Evolutionary conservation across 805 yeast genomes (phyloP).

Genomic region (Zygosaccharomyces kombuchaensis): DNA sequence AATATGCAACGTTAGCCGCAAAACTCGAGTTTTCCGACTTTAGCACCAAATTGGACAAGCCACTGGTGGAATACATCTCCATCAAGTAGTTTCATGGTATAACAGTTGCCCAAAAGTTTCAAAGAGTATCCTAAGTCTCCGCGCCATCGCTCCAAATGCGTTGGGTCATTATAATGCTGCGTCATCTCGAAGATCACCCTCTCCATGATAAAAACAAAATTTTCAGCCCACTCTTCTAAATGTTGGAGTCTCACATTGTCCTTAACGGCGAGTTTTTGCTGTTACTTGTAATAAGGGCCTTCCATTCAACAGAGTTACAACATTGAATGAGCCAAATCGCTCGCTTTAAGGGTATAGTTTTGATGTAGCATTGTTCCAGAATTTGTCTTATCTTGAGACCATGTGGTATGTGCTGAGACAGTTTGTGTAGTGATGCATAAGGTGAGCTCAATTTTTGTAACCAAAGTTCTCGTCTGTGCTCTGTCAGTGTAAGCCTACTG

Average conservation of each 20-base stretch:
- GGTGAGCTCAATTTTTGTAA: conserved; percentile 71
- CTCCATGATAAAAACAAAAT: conserved; percentile 52
- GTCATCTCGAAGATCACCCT: conserved; percentile 34
- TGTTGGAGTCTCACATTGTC: conserved; percentile 41
- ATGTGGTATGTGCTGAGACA: conserved; percentile 82
- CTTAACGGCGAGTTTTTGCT: conserved; percentile 11
- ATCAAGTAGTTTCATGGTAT: conserved; percentile 64
- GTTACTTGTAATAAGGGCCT: conserved; percentile 15
- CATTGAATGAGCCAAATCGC: conserved; percentile 91
- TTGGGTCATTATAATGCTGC: conserved; percentile 28
- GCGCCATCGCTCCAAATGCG: conserved; percentile 38
- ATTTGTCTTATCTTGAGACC: conserved; percentile 73
- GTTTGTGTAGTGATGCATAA: conserved; percentile 56
- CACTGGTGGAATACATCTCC: conserved; percentile 57
- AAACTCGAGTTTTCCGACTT: conserved; percentile 36
- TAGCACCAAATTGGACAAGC: conserved; percentile 51
- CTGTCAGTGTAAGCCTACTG: conserved; percentile 77
- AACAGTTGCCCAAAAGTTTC: conserved; percentile 58
- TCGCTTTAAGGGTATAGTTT: conserved; percentile 68
- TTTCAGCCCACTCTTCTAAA: conserved; percentile 88
- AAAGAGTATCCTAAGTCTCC: conserved; percentile 55
- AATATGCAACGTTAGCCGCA: conserved; percentile 49
- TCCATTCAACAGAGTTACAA: conserved; percentile 70
- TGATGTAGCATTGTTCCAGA: conserved; percentile 65
- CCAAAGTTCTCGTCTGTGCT: conserved; percentile 83